Base-by-base conservation (phyloP, 495 filamentous ascomycete species). In the Aspergillus hancockii region DNA sequence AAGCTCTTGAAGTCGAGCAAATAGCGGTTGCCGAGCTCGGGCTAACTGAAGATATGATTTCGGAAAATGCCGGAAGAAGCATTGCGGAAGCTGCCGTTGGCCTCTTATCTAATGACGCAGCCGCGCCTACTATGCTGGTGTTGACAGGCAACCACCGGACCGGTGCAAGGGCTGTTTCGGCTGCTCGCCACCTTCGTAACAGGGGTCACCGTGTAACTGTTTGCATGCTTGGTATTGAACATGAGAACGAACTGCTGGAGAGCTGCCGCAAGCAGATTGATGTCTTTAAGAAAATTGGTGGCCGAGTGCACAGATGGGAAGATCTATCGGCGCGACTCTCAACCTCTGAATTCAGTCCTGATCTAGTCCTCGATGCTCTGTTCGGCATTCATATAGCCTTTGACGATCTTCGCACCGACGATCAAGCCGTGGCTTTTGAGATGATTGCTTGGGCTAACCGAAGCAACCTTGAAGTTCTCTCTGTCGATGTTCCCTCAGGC, bases 1-100 rank as follows among this genome's bases (percentile, higher is more conserved):
- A 93, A 66, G 93, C 95, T 78, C 83, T 93, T 32, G 92, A 93
- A 60, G 82, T 97, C 23, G 94, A 98, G 72, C 91, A 92, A 62
- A 86, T 93, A 53, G 90, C 92, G 0, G 85, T 90, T 41, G 82
- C 85, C 23, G 91, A 96, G 59, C 85, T 94, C 59, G 91, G 91
- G 5, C 76, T 98, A 45, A 89, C 88, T 0, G 90, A 93, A 67
- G 90, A 94, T 52, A 87, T 97, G 66, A 89, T 97, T 72, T 87
- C 91, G 0, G 94, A 97, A 67, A 96, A 93, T 68, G 90, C 92
- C 0, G 93, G 89, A 10, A 84, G 93, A 19, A 88, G 91, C 46
- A 91, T 98, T 63, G 91, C 91, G 1, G 88, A 95, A 67, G 88
- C 91, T 28, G 88, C 89, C 4, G 81, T 96, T 58, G 78, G 79